Base-by-base conservation (phyloP, 2,329 filamentous ascomycete species). In the Magnaporthales sp. region DNA sequence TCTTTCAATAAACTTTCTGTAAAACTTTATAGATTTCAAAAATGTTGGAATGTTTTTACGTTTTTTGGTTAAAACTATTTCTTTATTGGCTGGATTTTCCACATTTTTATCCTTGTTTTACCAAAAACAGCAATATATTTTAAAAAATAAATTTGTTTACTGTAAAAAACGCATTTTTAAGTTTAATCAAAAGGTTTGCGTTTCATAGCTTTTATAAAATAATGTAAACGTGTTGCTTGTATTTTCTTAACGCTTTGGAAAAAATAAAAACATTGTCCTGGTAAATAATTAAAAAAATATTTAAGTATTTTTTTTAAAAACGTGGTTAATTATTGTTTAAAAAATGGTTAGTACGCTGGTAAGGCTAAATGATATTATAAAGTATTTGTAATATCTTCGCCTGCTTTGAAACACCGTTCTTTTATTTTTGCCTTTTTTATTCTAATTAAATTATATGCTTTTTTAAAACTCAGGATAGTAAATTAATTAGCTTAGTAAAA, bases 11-110 rank as follows among this genome's bases (percentile, higher is more conserved):
- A 76, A 77, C 13, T 68, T 51, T 58, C 67, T 10, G 64, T 77
- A 77, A 62, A 76, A 77, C 66, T 77, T 77, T 9, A 68, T 66
- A 67, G 76, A 77, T 1, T 71, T 68, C 15, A 76, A 24, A 66
- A 76, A 75, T 1, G 65, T 58, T 67, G 72, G 68, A 6, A 76
- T 64, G 1, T 75, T 68, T 27, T 69, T 68, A n/a, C 22, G 22
- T 60, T 24, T n/a, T n/a, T n/a, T n/a, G n/a, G n/a, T n/a, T n/a
- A n/a, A n/a, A n/a, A n/a, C n/a, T n/a, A n/a, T n/a, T n/a, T n/a
- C n/a, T n/a, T n/a, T n/a, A n/a, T n/a, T n/a, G n/a, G n/a, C n/a
- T n/a, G n/a, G n/a, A n/a, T n/a, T n/a, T n/a, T n/a, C n/a, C n/a
- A n/a, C n/a, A n/a, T n/a, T n/a, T n/a, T n/a, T n/a, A n/a, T n/a